Evolutionary conservation across 1,284 basidiomycete genomes (phyloP), one percentile per base, ranked within the genome.

Genomic region (Boletus subluridellus): DNA sequence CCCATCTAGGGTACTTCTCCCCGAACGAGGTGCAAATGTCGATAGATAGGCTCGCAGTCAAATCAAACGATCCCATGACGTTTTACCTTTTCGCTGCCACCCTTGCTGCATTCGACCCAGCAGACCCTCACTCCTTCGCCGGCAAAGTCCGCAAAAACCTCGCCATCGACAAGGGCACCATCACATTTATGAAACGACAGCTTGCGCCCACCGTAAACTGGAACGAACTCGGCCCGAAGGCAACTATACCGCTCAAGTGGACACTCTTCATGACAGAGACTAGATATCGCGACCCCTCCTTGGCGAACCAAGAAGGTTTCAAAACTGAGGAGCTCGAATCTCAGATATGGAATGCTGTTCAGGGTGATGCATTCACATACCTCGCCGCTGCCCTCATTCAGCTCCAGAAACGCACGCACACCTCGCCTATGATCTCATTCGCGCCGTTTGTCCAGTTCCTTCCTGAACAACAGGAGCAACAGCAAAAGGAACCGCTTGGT

Each of bases 341-440:
- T 3, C 86, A 92, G 62, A 83, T 94, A 24, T 89, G 86, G 82
- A 87, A 85, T 64, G 90, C 89, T 4, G 85, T 96, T 5, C 85
- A 91, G 66, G 87, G 86, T 5, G 92, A 92, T 64, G 87, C 89
- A 3, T 93, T 98, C 73, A 81, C 82, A 0, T 95, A 89, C 69
- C 82, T 96, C 45, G 78, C 78, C 21, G 75, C 75, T 32, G 78
- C 77, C 14, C 78, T 87, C n/a, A 68, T 82, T 7, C 80, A 83
- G 45, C 71, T 89, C 21, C 77, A 82, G 57, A 76, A 75, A 61
- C 78, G 77, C 57, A 77, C 74, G 0, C 74, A 77, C 7, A 73
- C 67, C 10, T 74, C 76, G 5, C 74, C 78, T 14, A 69, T 77
- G 7, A 76, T 79, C 14, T 83, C 82, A 5, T 78, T 84, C 62